phyloP scores from a whole-genome alignment of 163 green algal species.

The Coccomyxa subellipsoidea region DNA sequence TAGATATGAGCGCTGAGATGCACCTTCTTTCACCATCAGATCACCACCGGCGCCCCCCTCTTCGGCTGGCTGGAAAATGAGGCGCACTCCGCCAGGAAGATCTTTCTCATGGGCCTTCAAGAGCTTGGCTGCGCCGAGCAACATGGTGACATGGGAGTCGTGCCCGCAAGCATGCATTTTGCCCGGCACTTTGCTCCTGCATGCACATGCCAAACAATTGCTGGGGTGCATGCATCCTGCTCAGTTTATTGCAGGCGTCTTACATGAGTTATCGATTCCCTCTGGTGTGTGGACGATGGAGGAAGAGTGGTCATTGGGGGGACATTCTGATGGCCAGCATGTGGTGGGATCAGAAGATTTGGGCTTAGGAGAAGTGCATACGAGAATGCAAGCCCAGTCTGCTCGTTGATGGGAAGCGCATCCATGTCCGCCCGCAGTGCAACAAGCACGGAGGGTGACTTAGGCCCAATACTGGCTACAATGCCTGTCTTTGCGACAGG shows the following conservation, averaged over 20 bases:
- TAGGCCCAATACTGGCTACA: slow-evolving; percentile 49
- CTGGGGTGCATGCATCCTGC: too few species aligned
- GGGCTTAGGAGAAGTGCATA: too few species aligned
- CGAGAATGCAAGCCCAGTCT: background rate
- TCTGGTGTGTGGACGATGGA: too few species aligned
- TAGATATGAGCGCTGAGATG: background rate
- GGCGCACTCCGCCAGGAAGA: slow-evolving; percentile 62
- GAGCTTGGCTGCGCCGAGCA: slow-evolving; percentile 69
- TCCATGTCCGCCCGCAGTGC: slow-evolving; percentile 84
- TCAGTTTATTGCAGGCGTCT: too few species aligned
- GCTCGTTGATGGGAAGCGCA: slow-evolving; percentile 67
- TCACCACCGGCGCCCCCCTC: slow-evolving; percentile 84
- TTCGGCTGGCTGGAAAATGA: slow-evolving; percentile 97
- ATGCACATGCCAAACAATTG: too few species aligned
- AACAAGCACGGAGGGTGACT: slow-evolving; percentile 44
- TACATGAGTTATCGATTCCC: too few species aligned
- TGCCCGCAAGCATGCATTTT: slow-evolving; percentile 89
- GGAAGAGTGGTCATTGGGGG: too few species aligned
- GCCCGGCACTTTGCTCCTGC: slow-evolving; percentile 32
- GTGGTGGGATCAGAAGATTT: too few species aligned
- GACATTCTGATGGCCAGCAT: too few species aligned
- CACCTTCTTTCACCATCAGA: slow-evolving; percentile 80
- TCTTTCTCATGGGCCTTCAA: slow-evolving; percentile 43
- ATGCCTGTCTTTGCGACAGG: slow-evolving; percentile 49
- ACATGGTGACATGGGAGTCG: slow-evolving; percentile 81